A percentile compares a stretch with the other conserved stretches of the same genome.
Evolutionary conservation across 2,329 filamentous ascomycete genomes (phyloP).

Genomic region (Sarocladium strictum): DNA sequence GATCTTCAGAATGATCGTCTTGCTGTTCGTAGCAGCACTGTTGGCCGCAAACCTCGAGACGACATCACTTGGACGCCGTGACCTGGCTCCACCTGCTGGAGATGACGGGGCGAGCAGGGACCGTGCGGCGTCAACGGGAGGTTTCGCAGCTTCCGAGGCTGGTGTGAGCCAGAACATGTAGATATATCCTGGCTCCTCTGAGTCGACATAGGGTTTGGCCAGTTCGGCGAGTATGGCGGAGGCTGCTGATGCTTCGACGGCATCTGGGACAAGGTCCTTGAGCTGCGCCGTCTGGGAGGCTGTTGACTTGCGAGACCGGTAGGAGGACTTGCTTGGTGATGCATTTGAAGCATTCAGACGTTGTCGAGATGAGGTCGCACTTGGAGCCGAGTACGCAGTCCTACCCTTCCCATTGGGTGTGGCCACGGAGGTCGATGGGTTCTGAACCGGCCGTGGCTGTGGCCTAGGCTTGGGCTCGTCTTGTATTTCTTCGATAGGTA

Average conservation of each 20-base stretch:
- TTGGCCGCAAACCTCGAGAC: slow-evolving; percentile 42
- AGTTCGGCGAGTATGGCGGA: slow-evolving; percentile 72
- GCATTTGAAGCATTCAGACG: slow-evolving; percentile 16
- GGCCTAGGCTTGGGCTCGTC: slow-evolving; percentile 31
- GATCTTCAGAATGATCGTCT: slow-evolving; percentile 64
- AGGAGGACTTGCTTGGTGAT: slow-evolving; percentile 24
- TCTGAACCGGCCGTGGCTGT: slow-evolving; percentile 40
- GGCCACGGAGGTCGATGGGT: slow-evolving; percentile 10
- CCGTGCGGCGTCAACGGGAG: slow-evolving; percentile 53
- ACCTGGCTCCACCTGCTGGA: slow-evolving; percentile 26
- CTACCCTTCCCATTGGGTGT: slow-evolving; percentile 10
- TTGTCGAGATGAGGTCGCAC: slow-evolving; percentile 13
- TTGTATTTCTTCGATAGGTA: slow-evolving; percentile 39
- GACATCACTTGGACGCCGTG: slow-evolving; percentile 48
- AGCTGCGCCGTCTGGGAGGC: slow-evolving; percentile 24
- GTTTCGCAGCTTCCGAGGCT: slow-evolving; percentile 40
- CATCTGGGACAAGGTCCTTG: slow-evolving; percentile 57
- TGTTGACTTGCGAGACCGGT: slow-evolving; percentile 24
- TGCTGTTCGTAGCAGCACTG: slow-evolving; percentile 26
- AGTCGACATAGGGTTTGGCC: slow-evolving; percentile 59
- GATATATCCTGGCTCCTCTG: slow-evolving; percentile 81
- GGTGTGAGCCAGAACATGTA: slow-evolving; percentile 98
- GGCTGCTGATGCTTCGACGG: slow-evolving; percentile 60
- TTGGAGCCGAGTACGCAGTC: slow-evolving; percentile 13
- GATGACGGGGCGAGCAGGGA: slow-evolving; percentile 50